These are phyloP conservation scores for Talaromyces wortmannii DNA, from an alignment of 495 filamentous ascomycete genomes.

Conservation along the genomic window DNA sequence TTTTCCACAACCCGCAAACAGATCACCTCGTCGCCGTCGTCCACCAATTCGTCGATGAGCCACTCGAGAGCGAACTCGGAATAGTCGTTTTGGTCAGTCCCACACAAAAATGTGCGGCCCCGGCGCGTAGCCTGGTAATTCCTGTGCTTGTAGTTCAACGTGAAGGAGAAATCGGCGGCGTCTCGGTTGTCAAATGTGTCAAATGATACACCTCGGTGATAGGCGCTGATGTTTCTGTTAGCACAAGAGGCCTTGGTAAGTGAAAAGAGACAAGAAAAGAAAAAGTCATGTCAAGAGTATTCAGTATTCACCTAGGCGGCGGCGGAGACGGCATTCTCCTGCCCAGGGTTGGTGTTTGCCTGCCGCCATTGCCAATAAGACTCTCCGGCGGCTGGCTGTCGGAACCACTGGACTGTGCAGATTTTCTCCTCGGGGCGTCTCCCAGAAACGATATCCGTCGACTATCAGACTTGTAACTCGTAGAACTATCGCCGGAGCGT, in stretches of 20 bases:
- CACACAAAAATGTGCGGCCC: slow-evolving; percentile 88
- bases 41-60: slow-evolving; percentile 89
- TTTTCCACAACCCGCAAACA: slow-evolving; percentile 89
- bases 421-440: slow-evolving; percentile 26
- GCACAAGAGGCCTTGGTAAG: background rate
- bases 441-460: slow-evolving; percentile 14
- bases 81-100: slow-evolving; percentile 91
- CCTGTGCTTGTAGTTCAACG: slow-evolving; percentile 80
- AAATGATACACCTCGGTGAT: slow-evolving; percentile 68
- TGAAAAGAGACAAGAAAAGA: background rate
- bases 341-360: slow-evolving; percentile 8
- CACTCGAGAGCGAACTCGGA: slow-evolving; percentile 93
- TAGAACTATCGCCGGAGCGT: background rate
- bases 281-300: background rate
- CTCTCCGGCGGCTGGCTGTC: slow-evolving; percentile 23
- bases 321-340: slow-evolving; percentile 18
- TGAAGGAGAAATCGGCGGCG: slow-evolving; percentile 72
- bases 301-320: slow-evolving; percentile 16
- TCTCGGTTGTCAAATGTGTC: slow-evolving; percentile 89
- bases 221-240: slow-evolving; percentile 25
- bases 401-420: slow-evolving; percentile 33
- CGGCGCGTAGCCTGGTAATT: slow-evolving; percentile 79
- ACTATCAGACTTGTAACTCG: slow-evolving; percentile 10
- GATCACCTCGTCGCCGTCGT: slow-evolving; percentile 94
- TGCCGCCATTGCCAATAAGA: slow-evolving; percentile 19